phyloP scores from a whole-genome alignment of 2,329 filamentous ascomycete species.

The Sporothrix variecibatus region DNA sequence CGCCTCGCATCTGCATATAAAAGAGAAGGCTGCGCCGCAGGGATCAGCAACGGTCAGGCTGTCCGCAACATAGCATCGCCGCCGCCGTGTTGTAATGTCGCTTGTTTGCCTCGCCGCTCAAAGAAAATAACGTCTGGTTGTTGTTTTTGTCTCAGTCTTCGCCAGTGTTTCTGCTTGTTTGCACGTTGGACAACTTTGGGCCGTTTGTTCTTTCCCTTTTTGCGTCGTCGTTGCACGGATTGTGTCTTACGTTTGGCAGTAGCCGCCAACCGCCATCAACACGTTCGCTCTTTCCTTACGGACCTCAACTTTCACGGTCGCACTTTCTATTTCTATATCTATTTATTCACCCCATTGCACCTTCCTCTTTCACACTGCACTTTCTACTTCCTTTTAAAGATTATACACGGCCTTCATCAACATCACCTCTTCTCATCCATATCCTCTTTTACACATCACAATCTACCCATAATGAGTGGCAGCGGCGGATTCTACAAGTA shows the following conservation, averaged over 20 bases:
- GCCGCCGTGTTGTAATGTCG: not conserved
- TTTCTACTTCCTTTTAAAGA: not conserved
- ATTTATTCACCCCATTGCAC: not conserved
- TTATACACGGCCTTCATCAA: not conserved
- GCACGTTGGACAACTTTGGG: not conserved
- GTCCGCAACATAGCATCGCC: too few relatives aligned
- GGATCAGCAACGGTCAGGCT: not conserved
- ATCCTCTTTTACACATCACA: too few relatives aligned
- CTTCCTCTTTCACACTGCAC: not conserved
- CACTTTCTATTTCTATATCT: not conserved
- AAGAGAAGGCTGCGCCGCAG: not conserved
- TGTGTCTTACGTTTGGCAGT: constrained; percentile 6
- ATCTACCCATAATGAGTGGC: constrained; percentile 40
- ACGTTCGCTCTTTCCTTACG: not conserved
- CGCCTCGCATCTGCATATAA: not conserved
- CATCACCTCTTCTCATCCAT: not conserved
- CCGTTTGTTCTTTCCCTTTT: constrained; percentile 3
- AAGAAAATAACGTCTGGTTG: not conserved
- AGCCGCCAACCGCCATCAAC: not conserved
- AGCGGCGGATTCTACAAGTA: constrained; percentile 52
- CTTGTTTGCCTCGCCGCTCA: not conserved
- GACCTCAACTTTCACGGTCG: not conserved
- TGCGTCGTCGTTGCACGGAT: not conserved
- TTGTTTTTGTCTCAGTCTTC: not conserved
- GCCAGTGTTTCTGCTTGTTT: not conserved